Evolutionary conservation across 148 eudicot genomes (phyloP).

Genomic region (Vaccinium vitisidaea): DNA sequence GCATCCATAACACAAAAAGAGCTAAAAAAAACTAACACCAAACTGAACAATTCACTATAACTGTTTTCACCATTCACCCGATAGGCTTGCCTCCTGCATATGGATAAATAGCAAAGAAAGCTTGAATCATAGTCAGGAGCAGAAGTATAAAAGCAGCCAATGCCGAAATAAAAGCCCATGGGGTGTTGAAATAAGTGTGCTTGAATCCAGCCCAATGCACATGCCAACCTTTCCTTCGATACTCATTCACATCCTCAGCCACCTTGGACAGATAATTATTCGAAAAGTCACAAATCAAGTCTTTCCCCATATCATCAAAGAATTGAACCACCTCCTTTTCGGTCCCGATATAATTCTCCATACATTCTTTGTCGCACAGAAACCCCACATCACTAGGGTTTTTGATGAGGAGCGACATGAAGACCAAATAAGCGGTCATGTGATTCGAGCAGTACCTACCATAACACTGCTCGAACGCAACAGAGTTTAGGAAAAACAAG

Average conservation of each 20-base stretch:
- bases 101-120: too few relatives aligned
- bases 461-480: conserved; percentile 4
- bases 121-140: too few relatives aligned
- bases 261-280: neutral
- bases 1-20: too few relatives aligned
- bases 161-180: too few relatives aligned
- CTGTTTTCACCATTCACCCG: neutral
- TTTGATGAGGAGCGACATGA: neutral
- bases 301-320: neutral
- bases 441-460: neutral
- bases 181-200: too few relatives aligned
- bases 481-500: neutral
- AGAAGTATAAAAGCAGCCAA: too few relatives aligned
- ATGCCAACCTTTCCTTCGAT: too few relatives aligned
- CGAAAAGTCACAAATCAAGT: neutral
- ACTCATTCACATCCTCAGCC: too few relatives aligned
- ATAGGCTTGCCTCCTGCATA: too few relatives aligned
- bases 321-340: neutral
- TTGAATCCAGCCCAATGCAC: too few relatives aligned
- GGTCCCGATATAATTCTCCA: neutral
- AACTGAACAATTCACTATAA: too few relatives aligned
- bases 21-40: too few relatives aligned
- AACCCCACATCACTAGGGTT: neutral
- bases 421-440: neutral
- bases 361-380: neutral